Percentiles rank a stretch among this genome's conserved stretches.
Evolutionary conservation across 2,329 filamentous ascomycete species (phyloP).

Genomic region (Aspergillus ruber): DNA sequence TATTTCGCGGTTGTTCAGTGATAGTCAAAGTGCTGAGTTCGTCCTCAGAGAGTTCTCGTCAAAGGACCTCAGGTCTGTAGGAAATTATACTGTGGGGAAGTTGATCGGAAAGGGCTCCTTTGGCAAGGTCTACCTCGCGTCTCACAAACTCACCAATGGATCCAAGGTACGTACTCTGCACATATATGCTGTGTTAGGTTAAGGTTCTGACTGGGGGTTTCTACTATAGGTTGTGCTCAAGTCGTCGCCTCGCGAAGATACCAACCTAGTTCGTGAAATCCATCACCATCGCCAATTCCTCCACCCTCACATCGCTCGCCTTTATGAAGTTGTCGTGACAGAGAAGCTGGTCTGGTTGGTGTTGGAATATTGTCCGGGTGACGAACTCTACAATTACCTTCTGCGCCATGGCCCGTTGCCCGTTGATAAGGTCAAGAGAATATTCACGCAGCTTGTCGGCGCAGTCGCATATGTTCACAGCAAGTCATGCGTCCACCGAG

Average conservation of each 20-base stretch:
- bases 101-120: constrained; percentile 97
- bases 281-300: constrained; percentile 97
- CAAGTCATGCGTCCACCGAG: constrained; percentile 91
- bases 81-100: constrained; percentile 86
- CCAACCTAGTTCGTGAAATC: constrained; percentile 93
- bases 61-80: constrained; percentile 82
- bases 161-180: constrained; percentile 62
- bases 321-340: constrained; percentile 98
- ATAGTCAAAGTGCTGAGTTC: constrained; percentile 5
- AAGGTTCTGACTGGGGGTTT: constrained; percentile 1
- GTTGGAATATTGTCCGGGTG: constrained; percentile 90
- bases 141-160: constrained; percentile 96
- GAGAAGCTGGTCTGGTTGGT: constrained; percentile 94
- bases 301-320: constrained; percentile 89
- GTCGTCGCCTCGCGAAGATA: constrained; percentile 90
- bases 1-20: neutral
- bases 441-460: constrained; percentile 91
- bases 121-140: constrained; percentile 93
- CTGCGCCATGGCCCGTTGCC: constrained; percentile 79
- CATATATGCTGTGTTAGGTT: neutral
- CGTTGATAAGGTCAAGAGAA: constrained; percentile 82
- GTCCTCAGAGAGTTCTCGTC: constrained; percentile 77
- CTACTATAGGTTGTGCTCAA: constrained; percentile 81
- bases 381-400: constrained; percentile 95
- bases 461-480: constrained; percentile 92